phyloP scores from a whole-genome alignment of 495 filamentous ascomycete species.

The Durotheca rogersii region DNA sequence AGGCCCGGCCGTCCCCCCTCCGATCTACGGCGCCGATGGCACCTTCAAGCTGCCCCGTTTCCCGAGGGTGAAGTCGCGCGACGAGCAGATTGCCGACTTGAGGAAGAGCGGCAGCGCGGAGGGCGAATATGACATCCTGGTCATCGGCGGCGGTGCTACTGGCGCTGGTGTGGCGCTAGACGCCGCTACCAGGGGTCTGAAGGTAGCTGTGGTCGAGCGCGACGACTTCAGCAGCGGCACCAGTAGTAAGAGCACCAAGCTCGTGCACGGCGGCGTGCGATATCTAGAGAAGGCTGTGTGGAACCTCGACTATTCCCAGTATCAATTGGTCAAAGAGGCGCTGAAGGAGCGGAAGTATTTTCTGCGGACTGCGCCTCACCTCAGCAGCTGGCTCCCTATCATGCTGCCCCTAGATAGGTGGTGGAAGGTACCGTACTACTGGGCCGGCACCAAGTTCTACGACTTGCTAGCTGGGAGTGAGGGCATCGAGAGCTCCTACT shows the following conservation, averaged over 20 bases:
- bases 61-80: slow-evolving; percentile 70
- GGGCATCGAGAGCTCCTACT: slow-evolving; percentile 96
- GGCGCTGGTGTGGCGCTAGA: slow-evolving; percentile 92
- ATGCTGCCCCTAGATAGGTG: slow-evolving; percentile 95
- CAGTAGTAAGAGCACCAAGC: slow-evolving; percentile 94
- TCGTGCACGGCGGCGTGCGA: slow-evolving; percentile 94
- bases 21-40: slow-evolving; percentile 74
- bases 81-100: slow-evolving; percentile 63
- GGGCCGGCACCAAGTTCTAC: slow-evolving; percentile 93
- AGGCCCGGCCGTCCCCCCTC: slow-evolving; percentile 75
- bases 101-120: slow-evolving; percentile 46
- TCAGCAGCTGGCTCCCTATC: slow-evolving; percentile 93
- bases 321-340: slow-evolving; percentile 89
- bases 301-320: slow-evolving; percentile 96
- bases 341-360: slow-evolving; percentile 95
- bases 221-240: slow-evolving; percentile 95
- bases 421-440: slow-evolving; percentile 98
- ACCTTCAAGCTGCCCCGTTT: slow-evolving; percentile 79
- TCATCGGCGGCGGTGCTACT: slow-evolving; percentile 92
- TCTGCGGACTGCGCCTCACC: slow-evolving; percentile 90
- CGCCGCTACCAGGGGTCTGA: slow-evolving; percentile 87
- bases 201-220: slow-evolving; percentile 90
- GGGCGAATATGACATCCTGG: slow-evolving; percentile 76
- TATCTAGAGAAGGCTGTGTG: slow-evolving; percentile 97
- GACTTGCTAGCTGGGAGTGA: slow-evolving; percentile 93